phyloP scores from a whole-genome alignment of 164 flowering plant genomes.

The Buxus sempervirens region DNA sequence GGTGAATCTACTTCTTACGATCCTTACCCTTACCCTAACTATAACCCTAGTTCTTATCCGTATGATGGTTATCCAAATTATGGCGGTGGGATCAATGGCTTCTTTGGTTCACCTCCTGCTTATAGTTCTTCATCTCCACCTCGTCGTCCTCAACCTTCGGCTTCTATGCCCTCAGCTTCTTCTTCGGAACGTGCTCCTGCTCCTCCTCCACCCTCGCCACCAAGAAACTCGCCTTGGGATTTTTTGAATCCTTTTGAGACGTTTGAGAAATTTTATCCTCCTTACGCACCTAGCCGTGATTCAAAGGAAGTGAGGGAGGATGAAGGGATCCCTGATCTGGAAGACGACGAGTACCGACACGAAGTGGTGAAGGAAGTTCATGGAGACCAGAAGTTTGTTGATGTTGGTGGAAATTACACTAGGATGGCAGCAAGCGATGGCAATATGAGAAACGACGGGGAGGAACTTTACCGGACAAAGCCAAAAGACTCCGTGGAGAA shows the following conservation, averaged over 20 bases:
- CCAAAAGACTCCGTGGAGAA: slow-evolving; percentile 38
- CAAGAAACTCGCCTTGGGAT: slow-evolving; percentile 73
- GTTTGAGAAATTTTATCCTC: slow-evolving; percentile 40
- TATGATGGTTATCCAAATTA: slow-evolving; percentile 24
- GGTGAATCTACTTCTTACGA: slow-evolving; percentile 42
- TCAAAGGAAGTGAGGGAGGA: slow-evolving; percentile 88
- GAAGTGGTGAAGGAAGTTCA: slow-evolving; percentile 85
- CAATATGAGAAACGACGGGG: slow-evolving; percentile 17
- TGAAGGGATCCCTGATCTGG: slow-evolving; percentile 98
- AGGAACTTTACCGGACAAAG: slow-evolving; percentile 36
- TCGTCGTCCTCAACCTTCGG: slow-evolving; percentile 12
- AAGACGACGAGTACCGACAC: slow-evolving; percentile 63
- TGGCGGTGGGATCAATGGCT: slow-evolving; percentile 20
- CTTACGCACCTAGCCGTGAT: slow-evolving; percentile 65
- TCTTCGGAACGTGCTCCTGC: slow-evolving; percentile 60
- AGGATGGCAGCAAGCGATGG: slow-evolving; percentile 18
- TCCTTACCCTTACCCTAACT: slow-evolving; percentile 20
- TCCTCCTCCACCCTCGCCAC: slow-evolving; percentile 91
- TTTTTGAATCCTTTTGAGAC: slow-evolving; percentile 68
- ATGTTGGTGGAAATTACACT: slow-evolving; percentile 26
- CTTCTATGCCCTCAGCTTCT: slow-evolving; percentile 26
- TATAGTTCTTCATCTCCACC: slow-evolving; percentile 18
- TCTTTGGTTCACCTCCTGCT: slow-evolving; percentile 15
- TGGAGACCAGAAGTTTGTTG: slow-evolving; percentile 50
- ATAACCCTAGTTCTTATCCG: slow-evolving; percentile 8